Evolutionary conservation across 2,329 filamentous ascomycete genomes (phyloP).

Genomic region (Davidsoniella neocaledoniae): DNA sequence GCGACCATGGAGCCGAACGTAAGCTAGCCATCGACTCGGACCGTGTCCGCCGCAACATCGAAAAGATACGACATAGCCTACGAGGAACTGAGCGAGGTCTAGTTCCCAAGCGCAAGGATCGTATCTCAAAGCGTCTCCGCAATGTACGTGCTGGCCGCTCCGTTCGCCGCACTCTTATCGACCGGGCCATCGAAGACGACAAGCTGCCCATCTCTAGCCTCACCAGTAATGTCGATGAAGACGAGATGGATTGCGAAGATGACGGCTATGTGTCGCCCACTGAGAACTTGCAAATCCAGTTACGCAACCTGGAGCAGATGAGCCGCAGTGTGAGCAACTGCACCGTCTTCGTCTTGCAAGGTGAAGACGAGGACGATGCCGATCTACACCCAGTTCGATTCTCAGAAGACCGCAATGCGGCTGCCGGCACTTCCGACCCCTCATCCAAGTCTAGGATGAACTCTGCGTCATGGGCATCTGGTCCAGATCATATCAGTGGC

Average conservation of each 20-base stretch:
- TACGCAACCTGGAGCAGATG: slow-evolving; percentile 70
- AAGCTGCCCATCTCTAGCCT: background rate
- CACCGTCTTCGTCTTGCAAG: slow-evolving; percentile 61
- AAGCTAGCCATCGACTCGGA: slow-evolving; percentile 90
- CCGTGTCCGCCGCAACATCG: slow-evolving; percentile 91
- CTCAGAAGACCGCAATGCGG: slow-evolving; percentile 42
- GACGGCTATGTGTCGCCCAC: slow-evolving; percentile 8
- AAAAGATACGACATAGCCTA: slow-evolving; percentile 63
- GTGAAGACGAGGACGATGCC: slow-evolving; percentile 63
- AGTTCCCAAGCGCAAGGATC: slow-evolving; percentile 9
- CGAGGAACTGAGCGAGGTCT: slow-evolving; percentile 7
- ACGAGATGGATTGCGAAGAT: slow-evolving; percentile 9
- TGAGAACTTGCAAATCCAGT: slow-evolving; percentile 42
- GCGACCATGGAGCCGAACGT: slow-evolving; percentile 86
- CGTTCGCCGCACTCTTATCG: background rate
- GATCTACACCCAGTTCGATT: slow-evolving; percentile 63
- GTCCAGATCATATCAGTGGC: slow-evolving; percentile 35
- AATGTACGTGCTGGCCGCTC: slow-evolving; percentile 1
- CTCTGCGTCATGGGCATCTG: slow-evolving; percentile 26
- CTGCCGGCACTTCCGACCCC: background rate
- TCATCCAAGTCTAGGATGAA: background rate
- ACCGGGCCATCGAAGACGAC: slow-evolving; percentile 5
- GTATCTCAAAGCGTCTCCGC: slow-evolving; percentile 6
- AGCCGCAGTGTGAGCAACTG: slow-evolving; percentile 68
- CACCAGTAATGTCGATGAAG: background rate